Evolutionary conservation across 2,329 filamentous ascomycete genomes (phyloP).

Genomic region (Paramyrothecium sp.): DNA sequence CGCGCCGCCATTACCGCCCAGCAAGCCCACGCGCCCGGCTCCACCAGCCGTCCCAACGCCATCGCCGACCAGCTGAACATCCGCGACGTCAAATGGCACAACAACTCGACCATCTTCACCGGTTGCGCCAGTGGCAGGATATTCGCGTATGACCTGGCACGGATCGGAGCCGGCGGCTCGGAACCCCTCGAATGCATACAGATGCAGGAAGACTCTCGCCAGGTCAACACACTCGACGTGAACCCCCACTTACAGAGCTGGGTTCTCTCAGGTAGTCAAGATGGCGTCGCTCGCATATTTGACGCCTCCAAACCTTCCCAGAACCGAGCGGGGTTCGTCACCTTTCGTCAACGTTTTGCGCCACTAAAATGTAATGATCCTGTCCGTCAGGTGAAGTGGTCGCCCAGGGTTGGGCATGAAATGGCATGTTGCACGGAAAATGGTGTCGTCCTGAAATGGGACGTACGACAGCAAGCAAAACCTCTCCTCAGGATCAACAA

Average conservation of each 20-base stretch:
- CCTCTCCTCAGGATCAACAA: constrained; percentile 56
- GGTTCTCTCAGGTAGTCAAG: constrained; percentile 62
- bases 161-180: constrained; percentile 40
- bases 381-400: constrained; percentile 65
- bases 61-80: constrained; percentile 60
- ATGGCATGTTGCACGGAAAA: constrained; percentile 65
- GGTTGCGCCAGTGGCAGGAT: constrained; percentile 64
- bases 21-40: constrained; percentile 23
- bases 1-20: constrained; percentile 54
- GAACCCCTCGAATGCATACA: constrained; percentile 54
- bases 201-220: constrained; percentile 59
- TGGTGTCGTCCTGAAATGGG: constrained; percentile 63
- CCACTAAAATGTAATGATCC: constrained; percentile 36
- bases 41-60: constrained; percentile 37
- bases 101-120: constrained; percentile 56
- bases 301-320: constrained; percentile 51
- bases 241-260: constrained; percentile 58
- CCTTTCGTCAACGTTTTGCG: constrained; percentile 46
- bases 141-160: constrained; percentile 60
- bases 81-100: constrained; percentile 60
- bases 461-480: constrained; percentile 52
- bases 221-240: constrained; percentile 63
- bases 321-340: constrained; percentile 47
- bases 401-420: constrained; percentile 57
- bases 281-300: constrained; percentile 61